A percentile compares a stretch with the other conserved stretches of the same genome.
Conservation (phyloP, 1,284 basidiomycete genomes). For the Cystobasidium sp. region DNA sequence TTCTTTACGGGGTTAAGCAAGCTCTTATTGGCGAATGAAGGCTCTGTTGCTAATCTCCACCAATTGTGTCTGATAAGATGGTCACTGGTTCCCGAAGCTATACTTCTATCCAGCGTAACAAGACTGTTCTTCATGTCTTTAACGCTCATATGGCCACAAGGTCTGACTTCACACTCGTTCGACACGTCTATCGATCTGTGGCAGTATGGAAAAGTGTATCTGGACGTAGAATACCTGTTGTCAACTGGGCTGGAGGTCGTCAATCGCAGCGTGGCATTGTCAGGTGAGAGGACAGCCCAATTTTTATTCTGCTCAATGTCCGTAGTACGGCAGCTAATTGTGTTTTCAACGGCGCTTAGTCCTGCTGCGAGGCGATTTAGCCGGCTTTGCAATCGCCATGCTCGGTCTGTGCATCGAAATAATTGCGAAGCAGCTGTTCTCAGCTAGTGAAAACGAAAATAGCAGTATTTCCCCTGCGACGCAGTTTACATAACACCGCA, state of each 20-base stretch:
- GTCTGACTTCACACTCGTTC: not conserved
- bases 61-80: not conserved
- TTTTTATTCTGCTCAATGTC: not conserved
- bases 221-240: not conserved
- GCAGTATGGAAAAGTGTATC: not conserved
- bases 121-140: constrained; percentile 41
- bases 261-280: constrained; percentile 4
- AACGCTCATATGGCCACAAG: constrained; percentile 25
- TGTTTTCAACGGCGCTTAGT: not conserved
- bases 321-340: no score
- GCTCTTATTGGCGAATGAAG: no score
- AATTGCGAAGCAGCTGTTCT: no score
- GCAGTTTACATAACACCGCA: no score
- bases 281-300: constrained; percentile 1
- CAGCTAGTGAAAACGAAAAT: no score
- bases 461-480: no score
- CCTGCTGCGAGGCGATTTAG: not conserved
- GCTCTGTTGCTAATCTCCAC: not conserved
- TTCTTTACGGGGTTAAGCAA: no score
- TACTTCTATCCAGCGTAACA: constrained; percentile 28
- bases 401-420: no score
- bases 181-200: not conserved
- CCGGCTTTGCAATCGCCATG: not conserved
- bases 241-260: constrained; percentile 11
- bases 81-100: constrained; percentile 19